phyloP scores from a whole-genome alignment of 768 basidiomycete genomes.

The Rhodotorula taiwanensis region DNA sequence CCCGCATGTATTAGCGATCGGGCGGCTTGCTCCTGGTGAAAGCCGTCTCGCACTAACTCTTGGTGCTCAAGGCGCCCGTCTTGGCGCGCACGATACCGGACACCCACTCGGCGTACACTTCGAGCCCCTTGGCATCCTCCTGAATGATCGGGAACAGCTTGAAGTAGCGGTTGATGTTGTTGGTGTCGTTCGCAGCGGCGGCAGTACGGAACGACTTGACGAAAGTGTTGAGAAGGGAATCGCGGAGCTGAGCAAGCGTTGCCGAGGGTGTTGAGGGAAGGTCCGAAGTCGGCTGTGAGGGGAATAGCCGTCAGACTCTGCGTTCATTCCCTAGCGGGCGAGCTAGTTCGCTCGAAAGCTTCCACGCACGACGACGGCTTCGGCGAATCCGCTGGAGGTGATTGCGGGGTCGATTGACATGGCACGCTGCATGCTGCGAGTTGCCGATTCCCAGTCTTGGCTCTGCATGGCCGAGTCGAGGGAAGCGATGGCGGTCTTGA shows the following conservation, averaged over 20 bases:
- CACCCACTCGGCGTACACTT: slow-evolving; percentile 87
- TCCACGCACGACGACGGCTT: slow-evolving; percentile 75
- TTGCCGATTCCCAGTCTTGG: slow-evolving; percentile 93
- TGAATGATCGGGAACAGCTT: slow-evolving; percentile 93
- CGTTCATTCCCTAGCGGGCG: background rate
- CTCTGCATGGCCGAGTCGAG: slow-evolving; percentile 60
- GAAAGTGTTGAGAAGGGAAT: slow-evolving; percentile 69
- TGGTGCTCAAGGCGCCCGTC: slow-evolving; percentile 20
- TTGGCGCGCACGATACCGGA: slow-evolving; percentile 46
- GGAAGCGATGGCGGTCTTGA: slow-evolving; percentile 68
- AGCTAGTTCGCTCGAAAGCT: too few species aligned
- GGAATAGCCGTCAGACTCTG: background rate
- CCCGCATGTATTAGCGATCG: too few species aligned
- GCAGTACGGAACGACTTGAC: slow-evolving; percentile 72
- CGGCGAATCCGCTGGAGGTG: slow-evolving; percentile 75
- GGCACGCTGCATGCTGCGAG: slow-evolving; percentile 80
- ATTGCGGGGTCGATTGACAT: slow-evolving; percentile 76
- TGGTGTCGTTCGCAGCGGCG: slow-evolving; percentile 47
- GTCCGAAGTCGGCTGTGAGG: slow-evolving; percentile 76
- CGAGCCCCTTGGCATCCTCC: slow-evolving; percentile 83
- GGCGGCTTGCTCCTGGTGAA: too few species aligned
- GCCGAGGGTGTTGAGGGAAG: slow-evolving; percentile 78
- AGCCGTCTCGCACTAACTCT: slow-evolving; percentile 23
- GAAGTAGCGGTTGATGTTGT: slow-evolving; percentile 62
- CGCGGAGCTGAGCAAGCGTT: slow-evolving; percentile 67